These are phyloP conservation scores for Curvularia sp. DNA, from an alignment of 2,329 filamentous ascomycete species.

Conservation along the genomic window DNA sequence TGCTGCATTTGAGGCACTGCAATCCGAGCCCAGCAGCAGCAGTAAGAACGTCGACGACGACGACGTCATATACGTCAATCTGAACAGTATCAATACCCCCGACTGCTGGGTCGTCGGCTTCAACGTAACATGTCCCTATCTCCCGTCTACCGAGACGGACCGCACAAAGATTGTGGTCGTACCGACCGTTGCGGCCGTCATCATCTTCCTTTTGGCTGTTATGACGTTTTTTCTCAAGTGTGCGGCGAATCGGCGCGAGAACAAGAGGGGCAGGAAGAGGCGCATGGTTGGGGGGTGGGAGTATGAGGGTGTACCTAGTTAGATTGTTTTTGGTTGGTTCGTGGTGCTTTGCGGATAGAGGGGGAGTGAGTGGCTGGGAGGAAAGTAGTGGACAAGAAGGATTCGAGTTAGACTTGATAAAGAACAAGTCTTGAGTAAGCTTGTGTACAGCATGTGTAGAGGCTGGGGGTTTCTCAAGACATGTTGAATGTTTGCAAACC, in stretches of 20 bases:
- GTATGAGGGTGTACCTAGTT: conserved; percentile 70
- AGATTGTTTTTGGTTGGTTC: conserved; percentile 1
- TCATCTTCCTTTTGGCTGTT: conserved; percentile 67
- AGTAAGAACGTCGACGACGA: conserved; percentile 4
- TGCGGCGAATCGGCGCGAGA: conserved; percentile 65
- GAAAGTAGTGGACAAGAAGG: neutral
- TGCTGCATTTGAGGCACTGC: conserved; percentile 32
- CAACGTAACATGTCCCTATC: conserved; percentile 67
- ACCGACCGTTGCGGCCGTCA: conserved; percentile 67
- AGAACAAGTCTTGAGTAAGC: neutral
- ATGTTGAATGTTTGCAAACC: neutral
- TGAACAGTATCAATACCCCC: conserved; percentile 64
- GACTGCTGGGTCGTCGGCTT: conserved; percentile 67
- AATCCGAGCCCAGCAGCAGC: too few relatives aligned
- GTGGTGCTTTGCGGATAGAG: neutral
- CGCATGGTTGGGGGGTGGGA: conserved; percentile 63
- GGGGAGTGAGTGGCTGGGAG: neutral
- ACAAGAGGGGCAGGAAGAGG: conserved; percentile 59
- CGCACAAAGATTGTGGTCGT: conserved; percentile 62
- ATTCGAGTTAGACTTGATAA: too few relatives aligned
- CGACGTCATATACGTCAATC: conserved; percentile 62
- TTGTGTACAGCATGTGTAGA: neutral
- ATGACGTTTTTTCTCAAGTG: conserved; percentile 70
- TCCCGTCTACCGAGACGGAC: conserved; percentile 52
- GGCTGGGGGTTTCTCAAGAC: neutral